Percentiles rank a stretch among this genome's conserved stretches.
Conservation (phyloP, 2,329 filamentous ascomycete species). For the Graphilbum ipis-grandicollis region DNA sequence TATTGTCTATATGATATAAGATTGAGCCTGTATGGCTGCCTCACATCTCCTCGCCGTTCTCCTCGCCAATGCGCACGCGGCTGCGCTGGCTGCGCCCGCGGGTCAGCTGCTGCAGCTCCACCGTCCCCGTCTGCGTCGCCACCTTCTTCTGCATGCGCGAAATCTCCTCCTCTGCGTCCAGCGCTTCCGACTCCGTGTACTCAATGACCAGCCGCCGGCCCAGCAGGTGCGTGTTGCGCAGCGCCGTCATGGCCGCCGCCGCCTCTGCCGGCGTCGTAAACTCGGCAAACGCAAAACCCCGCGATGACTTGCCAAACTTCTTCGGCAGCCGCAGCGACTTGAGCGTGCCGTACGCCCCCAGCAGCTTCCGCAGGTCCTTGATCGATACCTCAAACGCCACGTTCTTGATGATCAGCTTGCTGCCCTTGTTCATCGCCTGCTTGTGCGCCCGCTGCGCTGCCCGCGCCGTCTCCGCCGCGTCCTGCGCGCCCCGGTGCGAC, state of each 20-base stretch:
- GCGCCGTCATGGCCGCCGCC: constrained; percentile 69
- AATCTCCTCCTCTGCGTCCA: constrained; percentile 91
- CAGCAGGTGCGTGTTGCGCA: constrained; percentile 84
- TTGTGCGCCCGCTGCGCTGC: constrained; percentile 75
- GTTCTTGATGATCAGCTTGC: constrained; percentile 97
- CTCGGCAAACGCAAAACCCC: constrained; percentile 93
- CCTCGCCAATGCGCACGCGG: constrained; percentile 73
- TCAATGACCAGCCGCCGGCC: constrained; percentile 80
- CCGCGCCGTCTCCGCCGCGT: constrained; percentile 74
- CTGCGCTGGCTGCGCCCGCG: constrained; percentile 52
- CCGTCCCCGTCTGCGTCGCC: constrained; percentile 74
- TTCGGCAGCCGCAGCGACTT: constrained; percentile 86
- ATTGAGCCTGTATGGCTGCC: too few species aligned
- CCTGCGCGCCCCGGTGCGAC: constrained; percentile 61
- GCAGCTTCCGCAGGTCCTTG: constrained; percentile 74
- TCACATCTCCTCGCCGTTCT: constrained; percentile 38
- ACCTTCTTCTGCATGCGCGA: constrained; percentile 95
- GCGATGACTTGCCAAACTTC: constrained; percentile 76
- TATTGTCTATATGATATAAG: too few species aligned
- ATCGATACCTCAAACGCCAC: constrained; percentile 89
- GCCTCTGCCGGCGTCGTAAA: constrained; percentile 71
- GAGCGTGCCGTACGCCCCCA: constrained; percentile 81
- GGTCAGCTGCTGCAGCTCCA: constrained; percentile 76
- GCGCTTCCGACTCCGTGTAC: constrained; percentile 73
- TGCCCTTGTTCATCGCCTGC: constrained; percentile 47